These are phyloP conservation scores for Scortechinia acanthostroma DNA, from an alignment of 2,329 filamentous ascomycete genomes.

Conservation along the genomic window DNA sequence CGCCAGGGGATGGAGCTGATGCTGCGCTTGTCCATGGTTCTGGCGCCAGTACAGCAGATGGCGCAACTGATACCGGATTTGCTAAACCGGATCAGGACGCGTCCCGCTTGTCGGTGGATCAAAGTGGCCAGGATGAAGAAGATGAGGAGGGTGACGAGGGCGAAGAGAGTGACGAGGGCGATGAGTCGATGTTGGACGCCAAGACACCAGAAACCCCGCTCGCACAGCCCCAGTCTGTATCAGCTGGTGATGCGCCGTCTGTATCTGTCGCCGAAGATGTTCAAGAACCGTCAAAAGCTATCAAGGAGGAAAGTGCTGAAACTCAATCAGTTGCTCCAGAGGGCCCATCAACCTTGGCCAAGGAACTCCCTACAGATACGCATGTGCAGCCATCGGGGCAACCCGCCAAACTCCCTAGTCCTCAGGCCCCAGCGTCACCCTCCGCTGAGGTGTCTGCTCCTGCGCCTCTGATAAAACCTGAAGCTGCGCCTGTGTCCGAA, in stretches of 20 bases:
- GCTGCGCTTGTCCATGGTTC: not conserved
- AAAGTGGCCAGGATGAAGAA: not conserved
- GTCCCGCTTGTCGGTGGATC: not conserved
- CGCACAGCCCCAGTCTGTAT: too few relatives aligned
- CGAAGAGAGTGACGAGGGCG: constrained; percentile 2
- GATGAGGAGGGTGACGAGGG: constrained; percentile 1
- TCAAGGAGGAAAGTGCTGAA: too few relatives aligned
- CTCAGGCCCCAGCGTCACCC: too few relatives aligned
- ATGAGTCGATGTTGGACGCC: constrained; percentile 1
- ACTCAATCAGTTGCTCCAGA: too few relatives aligned
- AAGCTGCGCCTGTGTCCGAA: too few relatives aligned
- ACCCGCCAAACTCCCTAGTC: too few relatives aligned
- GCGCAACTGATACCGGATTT: not conserved
- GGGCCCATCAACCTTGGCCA: too few relatives aligned
- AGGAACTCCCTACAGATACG: too few relatives aligned
- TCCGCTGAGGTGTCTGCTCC: too few relatives aligned
- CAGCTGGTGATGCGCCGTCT: too few relatives aligned
- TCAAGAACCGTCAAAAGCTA: not conserved
- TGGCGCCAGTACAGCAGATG: not conserved
- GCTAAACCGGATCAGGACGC: not conserved
- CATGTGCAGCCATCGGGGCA: too few relatives aligned
- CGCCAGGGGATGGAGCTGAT: not conserved
- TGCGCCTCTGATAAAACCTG: too few relatives aligned
- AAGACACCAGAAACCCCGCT: constrained; percentile 1
- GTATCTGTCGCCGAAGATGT: not conserved